Conservation (phyloP, 768 basidiomycete species). For the Gloeopeniophorella convolvens region DNA sequence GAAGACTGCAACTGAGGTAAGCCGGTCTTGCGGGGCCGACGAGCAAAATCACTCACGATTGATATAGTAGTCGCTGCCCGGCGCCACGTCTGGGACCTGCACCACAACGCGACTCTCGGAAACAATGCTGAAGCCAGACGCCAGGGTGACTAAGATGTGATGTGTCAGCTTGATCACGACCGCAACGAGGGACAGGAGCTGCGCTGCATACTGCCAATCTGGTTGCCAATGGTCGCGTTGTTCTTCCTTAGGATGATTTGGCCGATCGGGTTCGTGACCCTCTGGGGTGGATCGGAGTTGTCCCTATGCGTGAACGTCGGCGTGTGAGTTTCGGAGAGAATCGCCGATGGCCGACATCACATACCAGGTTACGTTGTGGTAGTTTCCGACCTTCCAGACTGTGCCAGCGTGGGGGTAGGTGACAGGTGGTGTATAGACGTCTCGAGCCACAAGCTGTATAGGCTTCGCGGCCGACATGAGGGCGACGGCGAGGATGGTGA, state of each 20-base stretch:
- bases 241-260: not conserved
- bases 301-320: not conserved
- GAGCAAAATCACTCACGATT: conserved; percentile 4
- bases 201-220: too few species aligned
- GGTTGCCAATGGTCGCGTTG: not conserved
- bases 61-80: conserved; percentile 1
- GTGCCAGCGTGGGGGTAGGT: conserved; percentile 21
- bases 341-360: conserved; percentile 2
- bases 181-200: not conserved
- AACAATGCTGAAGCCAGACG: conserved; percentile 1
- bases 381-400: conserved; percentile 23
- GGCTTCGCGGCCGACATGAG: not conserved
- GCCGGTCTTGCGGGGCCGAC: not conserved
- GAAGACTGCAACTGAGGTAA: conserved; percentile 24
- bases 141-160: not conserved
- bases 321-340: not conserved
- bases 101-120: conserved; percentile 5
- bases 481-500: not conserved
- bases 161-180: not conserved
- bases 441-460: conserved; percentile 8
- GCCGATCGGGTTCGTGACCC: conserved; percentile 24
- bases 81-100: conserved; percentile 3
- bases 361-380: conserved; percentile 29
- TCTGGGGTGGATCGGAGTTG: not conserved
- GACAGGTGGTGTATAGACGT: conserved; percentile 27